Conservation (phyloP, 495 filamentous ascomycete genomes). For the Oleoguttula mirabilis region DNA sequence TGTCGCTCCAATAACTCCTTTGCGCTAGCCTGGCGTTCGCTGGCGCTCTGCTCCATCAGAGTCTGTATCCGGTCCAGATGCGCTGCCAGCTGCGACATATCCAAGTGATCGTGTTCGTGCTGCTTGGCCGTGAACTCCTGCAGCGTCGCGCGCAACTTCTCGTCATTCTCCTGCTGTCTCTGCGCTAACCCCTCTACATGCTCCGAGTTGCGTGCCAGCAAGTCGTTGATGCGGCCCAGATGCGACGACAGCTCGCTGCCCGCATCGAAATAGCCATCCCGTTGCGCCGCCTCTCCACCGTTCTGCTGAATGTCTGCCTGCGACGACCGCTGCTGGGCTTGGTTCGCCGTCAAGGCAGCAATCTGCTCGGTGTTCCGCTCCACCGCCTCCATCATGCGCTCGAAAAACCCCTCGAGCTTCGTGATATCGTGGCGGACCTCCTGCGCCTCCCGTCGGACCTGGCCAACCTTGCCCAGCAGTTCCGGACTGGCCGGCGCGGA, state of each 20-base stretch:
- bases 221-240: constrained; percentile 11
- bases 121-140: neutral
- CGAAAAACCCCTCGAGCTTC: constrained; percentile 17
- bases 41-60: constrained; percentile 9
- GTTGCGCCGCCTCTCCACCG: neutral
- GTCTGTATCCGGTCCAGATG: constrained; percentile 17
- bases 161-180: constrained; percentile 12
- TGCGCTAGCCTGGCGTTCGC: constrained; percentile 12
- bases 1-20: neutral
- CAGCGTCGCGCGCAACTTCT: constrained; percentile 4
- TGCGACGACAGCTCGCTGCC: constrained; percentile 2
- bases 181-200: constrained; percentile 8
- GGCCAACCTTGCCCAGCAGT: neutral
- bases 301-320: neutral
- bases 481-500: constrained; percentile 7
- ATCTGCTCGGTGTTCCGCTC: constrained; percentile 15
- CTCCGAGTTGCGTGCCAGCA: constrained; percentile 10
- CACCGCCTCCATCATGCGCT: constrained; percentile 17
- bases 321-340: neutral
- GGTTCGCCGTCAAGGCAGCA: constrained; percentile 4
- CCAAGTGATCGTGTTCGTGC: constrained; percentile 6
- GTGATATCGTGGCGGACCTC: constrained; percentile 5
- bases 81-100: constrained; percentile 13
- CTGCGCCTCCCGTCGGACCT: constrained; percentile 7
- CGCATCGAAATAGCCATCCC: constrained; percentile 3